These are phyloP conservation scores for Phytophthora sp. DNA, from an alignment of 352 stramenopile genomes.

Conservation along the genomic window DNA sequence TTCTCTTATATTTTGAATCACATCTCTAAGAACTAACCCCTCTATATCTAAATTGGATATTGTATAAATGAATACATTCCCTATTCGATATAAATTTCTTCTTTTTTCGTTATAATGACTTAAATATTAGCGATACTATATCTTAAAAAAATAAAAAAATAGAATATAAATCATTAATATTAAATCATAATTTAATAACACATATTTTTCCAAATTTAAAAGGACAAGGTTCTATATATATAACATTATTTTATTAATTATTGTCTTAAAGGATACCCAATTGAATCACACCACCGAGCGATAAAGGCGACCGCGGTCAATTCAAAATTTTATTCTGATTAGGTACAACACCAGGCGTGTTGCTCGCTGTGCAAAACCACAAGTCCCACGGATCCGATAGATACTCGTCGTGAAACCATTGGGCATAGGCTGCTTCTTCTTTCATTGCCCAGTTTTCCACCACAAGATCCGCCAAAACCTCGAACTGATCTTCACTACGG, in stretches of 20 bases:
- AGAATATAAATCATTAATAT: too few species aligned
- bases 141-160: too few species aligned
- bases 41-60: background rate
- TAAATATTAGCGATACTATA: too few species aligned
- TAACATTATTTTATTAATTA: too few species aligned
- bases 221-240: too few species aligned
- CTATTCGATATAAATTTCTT: background rate
- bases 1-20: background rate
- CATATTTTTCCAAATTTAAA: too few species aligned
- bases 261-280: too few species aligned
- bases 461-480: background rate
- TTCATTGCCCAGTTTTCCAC: background rate
- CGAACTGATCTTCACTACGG: background rate
- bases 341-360: background rate
- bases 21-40: background rate
- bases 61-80: background rate
- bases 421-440: slow-evolving; percentile 1
- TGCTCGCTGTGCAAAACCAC: background rate
- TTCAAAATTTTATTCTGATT: slow-evolving; percentile 15
- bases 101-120: background rate
- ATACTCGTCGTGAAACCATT: slow-evolving; percentile 5
- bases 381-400: background rate
- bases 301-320: too few species aligned
- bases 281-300: too few species aligned
- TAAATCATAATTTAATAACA: too few species aligned